Percentiles rank a stretch among this genome's conserved stretches.
Conservation (phyloP, 768 basidiomycete genomes). For the Lentinula edodes region DNA sequence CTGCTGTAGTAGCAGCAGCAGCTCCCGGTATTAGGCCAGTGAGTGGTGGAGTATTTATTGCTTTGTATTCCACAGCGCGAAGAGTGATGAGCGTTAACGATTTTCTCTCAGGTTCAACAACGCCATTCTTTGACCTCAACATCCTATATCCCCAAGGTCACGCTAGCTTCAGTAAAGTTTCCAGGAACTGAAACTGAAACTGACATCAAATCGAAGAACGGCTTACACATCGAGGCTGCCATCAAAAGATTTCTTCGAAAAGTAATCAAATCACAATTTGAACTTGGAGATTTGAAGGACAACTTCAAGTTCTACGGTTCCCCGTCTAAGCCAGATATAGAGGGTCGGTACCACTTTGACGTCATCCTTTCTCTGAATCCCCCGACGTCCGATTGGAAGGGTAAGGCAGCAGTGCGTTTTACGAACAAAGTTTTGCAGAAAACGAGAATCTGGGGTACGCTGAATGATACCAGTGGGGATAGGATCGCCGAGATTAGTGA, state of each 20-base stretch:
- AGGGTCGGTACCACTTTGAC: background rate
- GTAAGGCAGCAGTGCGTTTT: background rate
- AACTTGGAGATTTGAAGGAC: background rate
- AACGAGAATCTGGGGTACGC: background rate
- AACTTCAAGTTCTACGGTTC: background rate
- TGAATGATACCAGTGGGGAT: background rate
- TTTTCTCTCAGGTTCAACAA: background rate
- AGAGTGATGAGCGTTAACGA: no score
- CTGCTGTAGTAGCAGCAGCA: background rate
- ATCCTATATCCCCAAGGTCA: background rate
- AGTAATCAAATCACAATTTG: background rate
- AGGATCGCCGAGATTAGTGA: background rate
- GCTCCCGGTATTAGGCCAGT: background rate
- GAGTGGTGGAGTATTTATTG: background rate
- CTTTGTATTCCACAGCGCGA: background rate
- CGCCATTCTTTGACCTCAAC: background rate
- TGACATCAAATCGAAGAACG: background rate
- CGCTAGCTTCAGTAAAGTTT: background rate
- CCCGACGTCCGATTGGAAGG: background rate
- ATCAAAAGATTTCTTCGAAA: background rate
- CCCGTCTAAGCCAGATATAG: background rate
- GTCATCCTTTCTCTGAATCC: background rate
- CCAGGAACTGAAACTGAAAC: background rate
- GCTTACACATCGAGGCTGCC: background rate
- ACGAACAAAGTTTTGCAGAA: background rate